Conservation (phyloP, 164 flowering plant species). For the Protea cynaroides region DNA sequence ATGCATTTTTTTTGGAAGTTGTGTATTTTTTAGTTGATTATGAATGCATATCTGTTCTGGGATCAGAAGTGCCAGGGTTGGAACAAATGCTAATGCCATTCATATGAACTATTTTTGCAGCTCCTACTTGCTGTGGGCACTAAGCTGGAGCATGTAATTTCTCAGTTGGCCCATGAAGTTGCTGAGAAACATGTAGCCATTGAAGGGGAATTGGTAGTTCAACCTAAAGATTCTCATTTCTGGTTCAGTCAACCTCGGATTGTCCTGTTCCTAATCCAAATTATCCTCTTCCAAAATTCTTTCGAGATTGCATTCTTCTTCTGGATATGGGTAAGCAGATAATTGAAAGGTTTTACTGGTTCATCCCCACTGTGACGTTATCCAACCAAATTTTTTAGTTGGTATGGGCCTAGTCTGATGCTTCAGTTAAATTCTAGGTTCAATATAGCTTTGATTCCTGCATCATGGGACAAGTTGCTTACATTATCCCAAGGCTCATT, state of each 20-base stretch:
- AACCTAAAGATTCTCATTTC: conserved; percentile 75
- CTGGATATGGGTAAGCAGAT: conserved; percentile 66
- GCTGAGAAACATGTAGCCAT: conserved; percentile 27
- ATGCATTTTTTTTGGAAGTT: neutral
- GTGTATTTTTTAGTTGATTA: neutral
- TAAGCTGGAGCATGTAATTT: conserved; percentile 74
- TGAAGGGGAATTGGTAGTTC: conserved; percentile 39
- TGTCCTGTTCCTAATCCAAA: conserved; percentile 68
- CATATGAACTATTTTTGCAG: conserved; percentile 26
- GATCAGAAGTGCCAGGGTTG: too few relatives aligned
- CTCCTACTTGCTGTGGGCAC: conserved; percentile 81
- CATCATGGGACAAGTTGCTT: conserved; percentile 53
- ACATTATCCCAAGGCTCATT: conserved; percentile 55
- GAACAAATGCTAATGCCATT: neutral
- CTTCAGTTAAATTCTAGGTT: conserved; percentile 10
- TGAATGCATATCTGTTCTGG: neutral
- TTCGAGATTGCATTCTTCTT: conserved; percentile 84
- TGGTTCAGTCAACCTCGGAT: conserved; percentile 65
- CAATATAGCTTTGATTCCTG: conserved; percentile 47
- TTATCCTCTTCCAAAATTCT: conserved; percentile 75
- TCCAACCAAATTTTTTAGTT: neutral
- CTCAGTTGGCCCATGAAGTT: conserved; percentile 51
- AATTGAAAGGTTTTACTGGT: too few relatives aligned
- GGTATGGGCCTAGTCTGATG: neutral
- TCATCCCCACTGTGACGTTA: neutral